Percentiles rank a stretch among this genome's conserved stretches.
Evolutionary conservation across 345 rosid species (phyloP).

Genomic region (Camelina hispida): DNA sequence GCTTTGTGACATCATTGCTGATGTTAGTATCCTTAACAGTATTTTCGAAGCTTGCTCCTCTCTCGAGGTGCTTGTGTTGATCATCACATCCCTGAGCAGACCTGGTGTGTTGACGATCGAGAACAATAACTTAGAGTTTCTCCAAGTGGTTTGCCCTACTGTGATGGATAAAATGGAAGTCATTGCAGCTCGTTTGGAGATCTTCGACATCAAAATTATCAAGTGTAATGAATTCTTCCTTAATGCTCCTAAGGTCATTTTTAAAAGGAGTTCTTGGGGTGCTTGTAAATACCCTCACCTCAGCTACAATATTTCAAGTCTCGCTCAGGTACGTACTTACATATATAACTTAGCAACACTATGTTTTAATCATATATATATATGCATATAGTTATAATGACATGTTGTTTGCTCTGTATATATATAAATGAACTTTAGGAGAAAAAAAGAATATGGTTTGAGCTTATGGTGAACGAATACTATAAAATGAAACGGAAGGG

Average conservation of each 20-base stretch:
- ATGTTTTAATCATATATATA: too few relatives aligned
- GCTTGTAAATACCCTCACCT: neutral
- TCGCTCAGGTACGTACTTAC: conserved; percentile 28
- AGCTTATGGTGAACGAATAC: neutral
- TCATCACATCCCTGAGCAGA: neutral
- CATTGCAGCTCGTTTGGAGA: conserved; percentile 5
- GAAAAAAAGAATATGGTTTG: conserved; percentile 16
- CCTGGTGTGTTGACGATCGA: conserved; percentile 5
- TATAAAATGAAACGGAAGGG: neutral
- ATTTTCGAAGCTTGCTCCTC: conserved; percentile 29
- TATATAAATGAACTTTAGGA: conserved; percentile 26
- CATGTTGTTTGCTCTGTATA: conserved; percentile 15
- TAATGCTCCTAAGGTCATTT: conserved; percentile 12
- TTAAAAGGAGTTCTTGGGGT: neutral
- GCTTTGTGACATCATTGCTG: neutral
- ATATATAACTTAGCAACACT: neutral
- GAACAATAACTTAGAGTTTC: conserved; percentile 26
- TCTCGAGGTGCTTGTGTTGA: conserved; percentile 30
- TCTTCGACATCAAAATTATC: conserved; percentile 14
- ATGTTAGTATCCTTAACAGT: neutral
- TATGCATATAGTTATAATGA: neutral
- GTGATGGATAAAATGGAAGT: neutral
- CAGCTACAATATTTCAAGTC: conserved; percentile 11
- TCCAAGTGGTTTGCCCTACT: neutral
- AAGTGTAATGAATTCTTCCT: neutral